Evolutionary conservation across 2,329 filamentous ascomycete species (phyloP).

Genomic region (Neophaeococcomyces mojaviensis): DNA sequence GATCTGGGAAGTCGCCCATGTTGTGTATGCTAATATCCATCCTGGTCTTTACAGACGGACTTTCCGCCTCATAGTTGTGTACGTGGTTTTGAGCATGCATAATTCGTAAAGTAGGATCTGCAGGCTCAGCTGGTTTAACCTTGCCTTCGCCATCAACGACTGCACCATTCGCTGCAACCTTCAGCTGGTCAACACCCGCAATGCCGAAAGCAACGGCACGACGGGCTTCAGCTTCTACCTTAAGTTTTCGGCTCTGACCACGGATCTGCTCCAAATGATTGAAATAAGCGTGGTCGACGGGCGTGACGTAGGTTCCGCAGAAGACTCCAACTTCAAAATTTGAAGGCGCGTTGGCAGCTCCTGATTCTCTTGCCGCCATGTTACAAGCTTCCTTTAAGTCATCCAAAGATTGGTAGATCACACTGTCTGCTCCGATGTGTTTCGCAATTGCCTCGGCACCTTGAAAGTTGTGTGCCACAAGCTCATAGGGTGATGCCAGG

Average conservation of each 20-base stretch:
- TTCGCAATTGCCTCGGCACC: conserved; percentile 54
- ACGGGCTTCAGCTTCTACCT: conserved; percentile 57
- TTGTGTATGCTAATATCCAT: conserved; percentile 59
- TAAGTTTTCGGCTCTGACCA: conserved; percentile 61
- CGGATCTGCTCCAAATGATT: conserved; percentile 66
- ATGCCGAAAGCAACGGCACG: conserved; percentile 57
- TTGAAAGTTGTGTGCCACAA: conserved; percentile 61
- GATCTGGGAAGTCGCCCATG: conserved; percentile 36
- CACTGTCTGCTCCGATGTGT: conserved; percentile 64
- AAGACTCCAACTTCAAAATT: conserved; percentile 90
- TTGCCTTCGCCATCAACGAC: conserved; percentile 50
- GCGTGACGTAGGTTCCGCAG: conserved; percentile 77
- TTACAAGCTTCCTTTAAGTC: conserved; percentile 76
- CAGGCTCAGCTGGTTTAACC: conserved; percentile 44
- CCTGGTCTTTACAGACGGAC: conserved; percentile 38
- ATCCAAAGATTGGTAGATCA: conserved; percentile 69
- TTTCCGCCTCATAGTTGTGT: conserved; percentile 25
- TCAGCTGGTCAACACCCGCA: conserved; percentile 53
- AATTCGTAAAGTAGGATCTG: conserved; percentile 15
- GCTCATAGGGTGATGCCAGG: conserved; percentile 61
- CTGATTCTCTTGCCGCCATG: conserved; percentile 54
- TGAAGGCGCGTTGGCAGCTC: conserved; percentile 44
- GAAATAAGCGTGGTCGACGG: conserved; percentile 73
- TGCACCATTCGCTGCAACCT: conserved; percentile 56
- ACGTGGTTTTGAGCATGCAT: not conserved